Evolutionary conservation across 345 rosid genomes (phyloP), one percentile per base, ranked within the genome.

Genomic region (Diplotaxis tenuifolia): DNA sequence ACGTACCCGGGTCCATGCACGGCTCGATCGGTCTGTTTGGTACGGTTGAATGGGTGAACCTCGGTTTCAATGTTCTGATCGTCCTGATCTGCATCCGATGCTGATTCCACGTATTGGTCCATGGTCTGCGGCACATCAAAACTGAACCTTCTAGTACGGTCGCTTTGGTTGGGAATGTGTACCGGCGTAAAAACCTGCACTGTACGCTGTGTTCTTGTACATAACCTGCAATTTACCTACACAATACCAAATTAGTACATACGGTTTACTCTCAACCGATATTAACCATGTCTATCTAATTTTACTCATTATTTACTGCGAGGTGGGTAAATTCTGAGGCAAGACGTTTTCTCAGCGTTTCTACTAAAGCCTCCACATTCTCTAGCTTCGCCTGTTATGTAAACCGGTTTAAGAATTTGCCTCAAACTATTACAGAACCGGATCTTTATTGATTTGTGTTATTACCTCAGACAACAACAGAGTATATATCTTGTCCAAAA

Each of bases 171-270:
- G 78, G 70, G 20, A 32, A 12, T 3, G 28, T 31, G 29, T 77
- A 74, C 96, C 97, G 2, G 98, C 94, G 9, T 79, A 59, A 76
- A 93, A 93, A 52, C 96, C 98, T 83, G 87, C 86, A 0, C 94
- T 49, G 45, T 90, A 93, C 5, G 94, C 92, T 1, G 92, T 80
- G 85, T 89, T 93, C 94, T 89, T 86, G 83, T 83, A 90, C 76
- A 89, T 86, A 16, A 75, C 74, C 97, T 90, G 89, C 84, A 82
- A 79, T 23, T 72, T 40, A 63, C 23, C 14, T 19, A 52, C 0
- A 52, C 18, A 32, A 31, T 75, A 52, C 0, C 19, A n/a, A 32
- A 31, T 75, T 15, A 4, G 15, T 42, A 62, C 28, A 42, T 15
- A 18, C 19, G n/a, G 38, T 27, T 6, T 14, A 67, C 36, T 21